These are phyloP conservation scores for Trichosanthes cucumerina DNA, from an alignment of 306 rosid genomes.

Conservation along the genomic window DNA sequence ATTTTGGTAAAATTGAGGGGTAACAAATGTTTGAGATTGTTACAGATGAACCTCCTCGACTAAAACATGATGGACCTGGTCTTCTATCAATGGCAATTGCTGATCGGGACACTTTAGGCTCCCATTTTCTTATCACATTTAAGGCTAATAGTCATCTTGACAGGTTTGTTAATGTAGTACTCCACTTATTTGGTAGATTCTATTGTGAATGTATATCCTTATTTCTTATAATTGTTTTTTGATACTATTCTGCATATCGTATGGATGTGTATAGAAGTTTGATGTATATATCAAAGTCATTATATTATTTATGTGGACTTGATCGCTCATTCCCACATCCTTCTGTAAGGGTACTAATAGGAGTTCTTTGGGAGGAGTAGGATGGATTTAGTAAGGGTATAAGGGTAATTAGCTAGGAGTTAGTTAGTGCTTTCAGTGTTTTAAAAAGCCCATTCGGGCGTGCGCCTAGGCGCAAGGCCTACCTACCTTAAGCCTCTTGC, in stretches of 20 bases:
- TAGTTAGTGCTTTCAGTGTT: no score
- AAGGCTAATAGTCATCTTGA: constrained; percentile 67
- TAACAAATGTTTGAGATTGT: constrained; percentile 8
- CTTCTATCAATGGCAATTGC: constrained; percentile 75
- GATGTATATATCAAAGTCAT: not conserved
- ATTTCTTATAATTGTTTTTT: not conserved
- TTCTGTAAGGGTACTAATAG: no score
- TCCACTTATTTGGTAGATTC: not conserved
- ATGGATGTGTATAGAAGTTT: not conserved
- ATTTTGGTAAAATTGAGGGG: not conserved
- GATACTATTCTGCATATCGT: not conserved
- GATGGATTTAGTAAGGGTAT: no score
- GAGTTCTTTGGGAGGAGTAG: no score
- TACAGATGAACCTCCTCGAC: constrained; percentile 73
- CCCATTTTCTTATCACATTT: constrained; percentile 77
- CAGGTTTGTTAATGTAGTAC: constrained; percentile 38
- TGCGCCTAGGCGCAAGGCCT: no score
- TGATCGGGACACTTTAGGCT: constrained; percentile 68
- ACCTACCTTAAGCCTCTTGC: no score
- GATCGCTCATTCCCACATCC: not conserved
- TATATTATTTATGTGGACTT: not conserved
- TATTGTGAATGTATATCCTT: not conserved
- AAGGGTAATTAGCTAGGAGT: no score
- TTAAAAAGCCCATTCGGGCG: no score
- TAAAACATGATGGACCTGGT: constrained; percentile 72